Conservation (phyloP, 2,329 filamentous ascomycete species). For the Diaporthe citriasiana region DNA sequence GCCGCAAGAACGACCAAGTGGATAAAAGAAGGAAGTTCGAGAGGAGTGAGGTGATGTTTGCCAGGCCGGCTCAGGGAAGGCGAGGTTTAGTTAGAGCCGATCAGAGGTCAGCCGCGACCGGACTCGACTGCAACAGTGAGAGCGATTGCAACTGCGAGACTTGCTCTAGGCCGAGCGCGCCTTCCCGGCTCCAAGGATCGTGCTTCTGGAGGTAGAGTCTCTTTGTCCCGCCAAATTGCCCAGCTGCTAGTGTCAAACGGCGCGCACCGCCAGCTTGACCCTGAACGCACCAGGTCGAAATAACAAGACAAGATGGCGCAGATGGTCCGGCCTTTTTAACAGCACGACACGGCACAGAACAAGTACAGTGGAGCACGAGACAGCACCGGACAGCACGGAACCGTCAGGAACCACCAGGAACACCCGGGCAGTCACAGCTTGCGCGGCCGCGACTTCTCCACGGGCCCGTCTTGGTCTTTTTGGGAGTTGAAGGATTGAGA, state of each 20-base stretch:
- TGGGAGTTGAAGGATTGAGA: slow-evolving; percentile 31
- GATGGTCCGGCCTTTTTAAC: not conserved
- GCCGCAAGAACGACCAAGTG: not conserved
- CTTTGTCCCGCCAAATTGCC: slow-evolving; percentile 33
- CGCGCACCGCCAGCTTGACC: slow-evolving; percentile 15
- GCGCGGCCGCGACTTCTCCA: slow-evolving; percentile 4
- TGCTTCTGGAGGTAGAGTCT: slow-evolving; percentile 13
- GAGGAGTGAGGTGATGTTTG: not conserved
- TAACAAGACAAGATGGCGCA: slow-evolving; percentile 15
- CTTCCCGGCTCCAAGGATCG: slow-evolving; percentile 28
- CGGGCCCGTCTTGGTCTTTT: slow-evolving; percentile 5
- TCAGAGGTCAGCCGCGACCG: slow-evolving; percentile 13
- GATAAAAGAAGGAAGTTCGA: not conserved
- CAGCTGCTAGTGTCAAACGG: slow-evolving; percentile 35
- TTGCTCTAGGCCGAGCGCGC: slow-evolving; percentile 22
- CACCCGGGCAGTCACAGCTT: slow-evolving; percentile 1
- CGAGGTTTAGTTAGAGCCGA: not conserved
- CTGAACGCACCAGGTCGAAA: not conserved
- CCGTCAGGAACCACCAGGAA: not conserved
- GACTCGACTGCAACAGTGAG: slow-evolving; percentile 1
- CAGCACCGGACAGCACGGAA: not conserved
- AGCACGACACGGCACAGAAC: slow-evolving; percentile 23
- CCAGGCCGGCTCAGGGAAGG: not conserved
- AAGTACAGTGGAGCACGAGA: not conserved
- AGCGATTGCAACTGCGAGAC: not conserved